A percentile compares a stretch with the other conserved stretches of the same genome.
Conservation (phyloP, 495 filamentous ascomycete species). For the Daldinia vernicosa region DNA sequence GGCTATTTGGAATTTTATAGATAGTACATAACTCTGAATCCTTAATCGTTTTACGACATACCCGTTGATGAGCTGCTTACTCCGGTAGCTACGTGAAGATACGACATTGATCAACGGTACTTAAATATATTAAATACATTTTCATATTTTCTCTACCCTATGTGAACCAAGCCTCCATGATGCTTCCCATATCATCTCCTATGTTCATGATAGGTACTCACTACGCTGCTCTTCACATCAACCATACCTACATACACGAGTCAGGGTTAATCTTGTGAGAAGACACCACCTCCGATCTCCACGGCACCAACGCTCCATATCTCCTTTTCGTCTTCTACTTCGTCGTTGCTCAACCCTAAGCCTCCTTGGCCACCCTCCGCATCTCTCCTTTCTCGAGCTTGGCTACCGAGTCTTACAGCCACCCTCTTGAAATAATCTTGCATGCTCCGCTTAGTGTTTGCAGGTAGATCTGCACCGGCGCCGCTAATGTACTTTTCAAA, state of each 20-base stretch:
- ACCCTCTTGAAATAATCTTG: slow-evolving; percentile 97
- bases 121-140: neutral
- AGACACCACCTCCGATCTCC: slow-evolving; percentile 75
- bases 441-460: slow-evolving; percentile 86
- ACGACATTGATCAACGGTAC: neutral
- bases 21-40: neutral
- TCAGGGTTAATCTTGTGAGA: slow-evolving; percentile 50
- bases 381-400: slow-evolving; percentile 86
- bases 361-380: slow-evolving; percentile 91
- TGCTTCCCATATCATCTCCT: slow-evolving; percentile 7
- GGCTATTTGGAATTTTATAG: too few relatives aligned
- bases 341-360: slow-evolving; percentile 84
- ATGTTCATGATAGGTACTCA: slow-evolving; percentile 7
- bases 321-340: slow-evolving; percentile 92
- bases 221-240: neutral
- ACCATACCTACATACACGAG: neutral
- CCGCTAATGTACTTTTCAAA: slow-evolving; percentile 87
- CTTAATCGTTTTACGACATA: too few relatives aligned
- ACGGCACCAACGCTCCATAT: slow-evolving; percentile 94
- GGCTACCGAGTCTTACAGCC: slow-evolving; percentile 78
- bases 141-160: slow-evolving; percentile 8
- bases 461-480: slow-evolving; percentile 59
- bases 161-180: slow-evolving; percentile 9
- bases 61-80: too few relatives aligned
- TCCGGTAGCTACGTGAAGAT: neutral